Conservation (phyloP, 352 stramenopile species). For the Pythium phragmitis region DNA sequence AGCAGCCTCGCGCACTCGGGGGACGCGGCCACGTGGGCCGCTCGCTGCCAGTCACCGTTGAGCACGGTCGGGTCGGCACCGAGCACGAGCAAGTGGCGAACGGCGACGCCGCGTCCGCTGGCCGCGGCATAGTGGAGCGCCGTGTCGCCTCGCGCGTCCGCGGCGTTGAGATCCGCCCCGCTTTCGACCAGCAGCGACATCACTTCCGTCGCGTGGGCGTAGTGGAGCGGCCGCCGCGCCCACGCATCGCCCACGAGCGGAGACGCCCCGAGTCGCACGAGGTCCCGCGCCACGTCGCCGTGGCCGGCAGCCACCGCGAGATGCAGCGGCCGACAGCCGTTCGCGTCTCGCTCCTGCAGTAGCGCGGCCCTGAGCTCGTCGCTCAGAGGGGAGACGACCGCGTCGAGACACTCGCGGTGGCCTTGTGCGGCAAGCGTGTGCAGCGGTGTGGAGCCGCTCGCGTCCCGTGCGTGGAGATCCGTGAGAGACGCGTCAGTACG, state of each 20-base stretch:
- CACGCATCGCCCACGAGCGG: conserved; percentile 35
- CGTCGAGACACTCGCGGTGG: conserved; percentile 51
- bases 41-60: conserved; percentile 64
- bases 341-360: conserved; percentile 11
- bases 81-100: conserved; percentile 37
- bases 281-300: conserved; percentile 30
- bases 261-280: conserved; percentile 25
- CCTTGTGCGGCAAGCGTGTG: conserved; percentile 46
- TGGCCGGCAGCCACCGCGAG: conserved; percentile 38
- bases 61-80: conserved; percentile 44
- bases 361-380: background rate
- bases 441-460: conserved; percentile 36
- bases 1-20: conserved; percentile 49
- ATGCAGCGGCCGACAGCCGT: conserved; percentile 41
- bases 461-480: conserved; percentile 35
- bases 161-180: conserved; percentile 26
- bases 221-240: conserved; percentile 40
- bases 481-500: background rate
- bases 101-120: conserved; percentile 38
- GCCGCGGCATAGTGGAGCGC: conserved; percentile 67
- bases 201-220: conserved; percentile 21
- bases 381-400: conserved; percentile 31
- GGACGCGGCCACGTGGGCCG: conserved; percentile 44
- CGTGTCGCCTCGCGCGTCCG: conserved; percentile 66
- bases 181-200: conserved; percentile 31